A percentile compares a stretch with the other conserved stretches of the same genome.
Evolutionary conservation across 2,329 filamentous ascomycete genomes (phyloP).

Genomic region (Calycina herbarum): DNA sequence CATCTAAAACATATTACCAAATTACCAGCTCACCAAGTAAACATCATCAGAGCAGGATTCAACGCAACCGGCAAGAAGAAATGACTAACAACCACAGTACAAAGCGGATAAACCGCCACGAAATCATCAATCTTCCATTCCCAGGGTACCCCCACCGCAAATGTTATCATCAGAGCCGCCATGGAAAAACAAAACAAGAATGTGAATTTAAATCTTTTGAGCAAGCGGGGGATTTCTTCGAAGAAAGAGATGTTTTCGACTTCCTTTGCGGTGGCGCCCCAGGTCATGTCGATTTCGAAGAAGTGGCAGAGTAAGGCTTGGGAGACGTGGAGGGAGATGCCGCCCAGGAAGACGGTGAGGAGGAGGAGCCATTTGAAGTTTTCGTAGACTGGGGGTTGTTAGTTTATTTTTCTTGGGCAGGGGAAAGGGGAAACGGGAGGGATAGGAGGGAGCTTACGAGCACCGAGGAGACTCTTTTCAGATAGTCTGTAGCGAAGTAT

Average conservation of each 20-base stretch:
- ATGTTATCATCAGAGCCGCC: constrained; percentile 50
- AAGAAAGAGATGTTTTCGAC: constrained; percentile 47
- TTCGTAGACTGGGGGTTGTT: constrained; percentile 44
- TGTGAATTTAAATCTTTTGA: constrained; percentile 56
- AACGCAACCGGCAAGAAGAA: constrained; percentile 59
- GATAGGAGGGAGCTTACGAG: constrained; percentile 33
- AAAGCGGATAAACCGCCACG: constrained; percentile 60
- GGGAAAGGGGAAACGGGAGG: constrained; percentile 47
- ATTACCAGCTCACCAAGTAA: constrained; percentile 49
- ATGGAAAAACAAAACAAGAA: constrained; percentile 50
- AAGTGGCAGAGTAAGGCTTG: constrained; percentile 78
- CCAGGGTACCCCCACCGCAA: constrained; percentile 38
- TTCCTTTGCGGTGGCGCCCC: constrained; percentile 82
- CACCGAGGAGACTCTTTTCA: constrained; percentile 49
- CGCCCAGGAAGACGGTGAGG: constrained; percentile 79
- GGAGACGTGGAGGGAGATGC: constrained; percentile 74
- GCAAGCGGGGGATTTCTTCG: constrained; percentile 44
- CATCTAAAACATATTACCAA: no score
- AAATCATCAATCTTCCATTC: constrained; percentile 42
- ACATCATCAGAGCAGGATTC: constrained; percentile 65
- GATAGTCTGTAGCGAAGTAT: constrained; percentile 62
- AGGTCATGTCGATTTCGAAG: constrained; percentile 80
- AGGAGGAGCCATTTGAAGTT: constrained; percentile 71
- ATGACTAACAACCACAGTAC: constrained; percentile 52
- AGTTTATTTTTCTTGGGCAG: background rate